Base-by-base conservation (phyloP, 805 yeast species). In the Candida ascalaphidarum region DNA sequence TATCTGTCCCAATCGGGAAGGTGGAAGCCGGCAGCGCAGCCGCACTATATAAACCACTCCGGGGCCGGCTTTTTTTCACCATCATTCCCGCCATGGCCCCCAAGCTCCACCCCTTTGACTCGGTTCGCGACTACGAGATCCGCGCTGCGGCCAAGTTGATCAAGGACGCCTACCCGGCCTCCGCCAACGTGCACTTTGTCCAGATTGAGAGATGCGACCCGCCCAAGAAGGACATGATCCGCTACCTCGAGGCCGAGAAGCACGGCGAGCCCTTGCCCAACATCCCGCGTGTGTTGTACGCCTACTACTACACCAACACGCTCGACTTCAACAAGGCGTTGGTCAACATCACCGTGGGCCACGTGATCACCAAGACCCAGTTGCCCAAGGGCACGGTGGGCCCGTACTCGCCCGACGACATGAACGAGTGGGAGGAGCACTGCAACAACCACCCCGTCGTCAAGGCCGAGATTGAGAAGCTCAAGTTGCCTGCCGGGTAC, bases 141-240 rank as follows among this genome's bases (percentile, higher is more conserved):
- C 61, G 67, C 49, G 51, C 65, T 37, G 71, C 81, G 23, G 46
- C 77, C 28, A 73, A 74, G 52, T 63, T 77, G 35, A 58, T 77
- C 54, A 77, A 77, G 56, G 79, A 72, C 47, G 46, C 68, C 30
- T 55, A 70, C 46, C 65, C 73, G 12, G 71, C 71, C 18, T 45
- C 57, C 11, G 71, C 65, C 27, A 58, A 62, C 39, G 72, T 77
- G 29, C 81, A 76, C 50, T 79, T 79, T 50, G 65, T 71, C 28
- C 81, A 74, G 50, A 56, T 77, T 35, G 88, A 80, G 48, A 68
- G 76, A 50, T 42, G 71, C 26, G 94, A 82, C 48, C 94, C 94
- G 19, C 88, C 94, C 35, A 82, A 82, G 67, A 60, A 68, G 41
- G 75, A 68, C 36, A 77, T 82, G 79, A 46, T 74, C 37, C 71